Evolutionary conservation across 345 rosid genomes (phyloP).

Genomic region (Ceriops tagal): DNA sequence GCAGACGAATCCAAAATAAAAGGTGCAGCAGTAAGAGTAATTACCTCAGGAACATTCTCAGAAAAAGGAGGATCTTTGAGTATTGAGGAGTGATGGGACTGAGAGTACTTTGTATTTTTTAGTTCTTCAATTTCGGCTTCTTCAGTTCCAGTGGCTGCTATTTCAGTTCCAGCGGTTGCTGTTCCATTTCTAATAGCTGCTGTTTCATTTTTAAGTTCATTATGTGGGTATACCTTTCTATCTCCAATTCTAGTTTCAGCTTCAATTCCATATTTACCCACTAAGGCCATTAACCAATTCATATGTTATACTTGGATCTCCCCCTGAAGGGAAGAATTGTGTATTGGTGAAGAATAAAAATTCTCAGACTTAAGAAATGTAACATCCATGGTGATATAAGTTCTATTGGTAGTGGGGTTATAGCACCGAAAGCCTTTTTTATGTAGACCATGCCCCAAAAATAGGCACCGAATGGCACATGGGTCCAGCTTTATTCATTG

Average conservation of each 20-base stretch:
- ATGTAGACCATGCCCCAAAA: too few relatives aligned
- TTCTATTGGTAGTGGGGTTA: too few relatives aligned
- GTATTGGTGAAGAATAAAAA: background rate
- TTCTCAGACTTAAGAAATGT: background rate
- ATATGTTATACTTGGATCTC: background rate
- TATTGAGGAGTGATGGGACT: background rate
- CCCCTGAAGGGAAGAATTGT: background rate
- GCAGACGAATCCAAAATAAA: background rate
- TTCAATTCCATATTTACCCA: background rate
- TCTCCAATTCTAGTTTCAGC: background rate
- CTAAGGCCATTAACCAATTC: background rate
- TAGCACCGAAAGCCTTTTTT: too few relatives aligned
- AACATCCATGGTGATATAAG: background rate
- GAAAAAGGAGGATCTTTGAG: background rate
- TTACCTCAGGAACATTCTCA: background rate
- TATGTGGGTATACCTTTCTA: background rate
- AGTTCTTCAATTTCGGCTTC: background rate
- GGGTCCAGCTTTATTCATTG: background rate
- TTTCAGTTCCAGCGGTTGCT: background rate
- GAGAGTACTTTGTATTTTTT: background rate
- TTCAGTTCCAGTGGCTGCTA: background rate
- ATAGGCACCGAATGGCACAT: background rate
- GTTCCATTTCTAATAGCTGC: background rate
- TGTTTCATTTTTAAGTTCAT: background rate
- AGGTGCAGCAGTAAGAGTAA: background rate